Base-by-base conservation (phyloP, 768 basidiomycete species). In the Xanthoconium purpureum region DNA sequence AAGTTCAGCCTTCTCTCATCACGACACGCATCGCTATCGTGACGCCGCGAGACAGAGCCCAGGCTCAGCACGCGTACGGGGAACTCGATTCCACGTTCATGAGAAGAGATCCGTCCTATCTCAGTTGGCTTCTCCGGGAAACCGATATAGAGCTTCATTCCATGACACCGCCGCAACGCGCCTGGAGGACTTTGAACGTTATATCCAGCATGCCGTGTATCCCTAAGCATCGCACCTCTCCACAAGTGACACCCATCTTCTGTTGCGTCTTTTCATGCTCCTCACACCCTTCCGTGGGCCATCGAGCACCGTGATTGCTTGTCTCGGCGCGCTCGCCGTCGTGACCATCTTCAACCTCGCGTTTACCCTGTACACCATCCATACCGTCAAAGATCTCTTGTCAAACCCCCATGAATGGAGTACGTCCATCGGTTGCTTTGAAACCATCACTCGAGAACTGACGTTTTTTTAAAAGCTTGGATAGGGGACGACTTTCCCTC, bases 401-500 rank as follows among this genome's bases (percentile, higher is more conserved):
- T 63, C 63, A 5, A 20, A 29, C 14, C 18, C 50, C 28, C 67
- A 51, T n/a, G 54, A 62, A 45, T 71, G 70, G 65, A 58, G 68
- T 70, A 38, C 24, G 68, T 52, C 30, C 37, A 12, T 4, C 2
- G 12, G 17, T 50, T 9, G 18, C 29, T n/a, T 12, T 5, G 24
- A 18, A 20, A 12, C 18, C 17, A 7, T n/a, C n/a, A 29, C 12
- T 32, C 13, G 30, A 11, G 11, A 24, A 24, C 44, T 51, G 44
- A 56, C 37, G 9, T 13, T 15, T 29, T n/a, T 7, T 20, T 14
- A 17, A 12, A 32, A 58, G 72, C 57, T 6, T 73, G 71, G 56
- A 45, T 67, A n/a, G 71, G 68, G 11, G 61, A 68, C 8, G 70
- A 70, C 51, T 69, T 63, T 30, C 68, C 73, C 14, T 63, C 71